Conservation (phyloP, 2,329 filamentous ascomycete genomes). For the Botryotinia narcissicola region DNA sequence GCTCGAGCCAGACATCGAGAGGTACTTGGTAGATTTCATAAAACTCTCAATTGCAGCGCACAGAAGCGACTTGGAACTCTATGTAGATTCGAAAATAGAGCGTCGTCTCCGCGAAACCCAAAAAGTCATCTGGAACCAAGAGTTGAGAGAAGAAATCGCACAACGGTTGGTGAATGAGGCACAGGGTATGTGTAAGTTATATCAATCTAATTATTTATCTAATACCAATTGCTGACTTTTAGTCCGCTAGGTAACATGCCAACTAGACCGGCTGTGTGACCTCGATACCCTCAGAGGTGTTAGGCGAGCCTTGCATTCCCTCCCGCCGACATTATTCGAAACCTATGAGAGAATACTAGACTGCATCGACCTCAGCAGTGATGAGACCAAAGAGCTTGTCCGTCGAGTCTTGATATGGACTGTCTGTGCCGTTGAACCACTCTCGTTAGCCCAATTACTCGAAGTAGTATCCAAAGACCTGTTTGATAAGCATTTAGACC, state of each 20-base stretch:
- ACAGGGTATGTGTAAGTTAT: slow-evolving; percentile 24
- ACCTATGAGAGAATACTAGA: slow-evolving; percentile 36
- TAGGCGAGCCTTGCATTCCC: slow-evolving; percentile 20
- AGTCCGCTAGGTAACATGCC: slow-evolving; percentile 27
- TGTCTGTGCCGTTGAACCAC: slow-evolving; percentile 3
- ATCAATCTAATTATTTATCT: neutral
- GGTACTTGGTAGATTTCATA: slow-evolving; percentile 11
- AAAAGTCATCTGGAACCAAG: slow-evolving; percentile 6
- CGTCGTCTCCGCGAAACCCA: slow-evolving; percentile 6
- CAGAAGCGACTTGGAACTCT: slow-evolving; percentile 25
- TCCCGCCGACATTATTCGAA: slow-evolving; percentile 29
- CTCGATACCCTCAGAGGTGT: slow-evolving; percentile 27
- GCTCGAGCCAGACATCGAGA: slow-evolving; percentile 23
- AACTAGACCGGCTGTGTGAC: slow-evolving; percentile 25
- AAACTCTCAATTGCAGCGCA: slow-evolving; percentile 23
- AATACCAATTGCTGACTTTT: neutral
- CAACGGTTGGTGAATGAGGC: slow-evolving; percentile 21
- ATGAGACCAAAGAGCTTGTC: slow-evolving; percentile 27
- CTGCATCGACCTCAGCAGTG: slow-evolving; percentile 29
- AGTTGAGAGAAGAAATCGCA: slow-evolving; percentile 24
- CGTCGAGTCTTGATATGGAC: slow-evolving; percentile 27
- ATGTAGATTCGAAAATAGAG: slow-evolving; percentile 25
- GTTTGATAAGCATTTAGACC: slow-evolving; percentile 20
- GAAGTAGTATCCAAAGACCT: slow-evolving; percentile 26
- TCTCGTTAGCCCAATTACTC: slow-evolving; percentile 17